Evolutionary conservation across 179 eudicot genomes (phyloP), one percentile per base, ranked within the genome.

Genomic region (Camellia oleifera): DNA sequence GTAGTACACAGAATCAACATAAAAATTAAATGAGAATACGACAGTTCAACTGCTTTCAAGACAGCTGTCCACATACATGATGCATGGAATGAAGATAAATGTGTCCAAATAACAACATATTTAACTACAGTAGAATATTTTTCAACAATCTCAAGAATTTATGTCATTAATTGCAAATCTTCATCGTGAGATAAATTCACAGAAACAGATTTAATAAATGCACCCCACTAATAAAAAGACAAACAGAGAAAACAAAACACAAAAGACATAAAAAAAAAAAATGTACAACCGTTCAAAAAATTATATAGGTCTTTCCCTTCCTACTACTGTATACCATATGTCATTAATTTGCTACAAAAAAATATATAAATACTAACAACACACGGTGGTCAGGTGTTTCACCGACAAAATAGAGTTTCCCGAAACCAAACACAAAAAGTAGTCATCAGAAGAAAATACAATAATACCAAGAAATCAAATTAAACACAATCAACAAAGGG

Each of bases 121-220:
- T 74, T 14, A 64, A 11, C 23, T 74, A 10, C 62, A 23, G 20
- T 46, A n/a, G 56, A 70, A 69, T 20, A 52, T 17, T 52, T 52
- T 72, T 56, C 42, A 17, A 69, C 56, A 72, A 13, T 48, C 52
- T 48, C 52, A 48, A 48, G 52, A 50, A 18, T 20, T 48, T 52
- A 17, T 72, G n/a, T 60, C 60, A 50, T 42, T 20, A 52, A 72
- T 72, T 72, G 61, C n/a, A 72, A 52, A 40, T 72, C 15, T 13
- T 72, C 40, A 52, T 4, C 15, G 44, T 5, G 42, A 72, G 53
- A 72, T 44, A 23, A 72, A 52, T 45, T 11, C 13, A 8, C 45
- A 53, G 45, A 72, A 72, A 13, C 61, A 52, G 23, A 14, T 72
- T 50, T 2, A 23, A 14, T 0, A 72, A 72, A 72, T 8, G 54